Evolutionary conservation across 2,329 filamentous ascomycete genomes (phyloP).

Genomic region (Sclerotinia trifoliorum): DNA sequence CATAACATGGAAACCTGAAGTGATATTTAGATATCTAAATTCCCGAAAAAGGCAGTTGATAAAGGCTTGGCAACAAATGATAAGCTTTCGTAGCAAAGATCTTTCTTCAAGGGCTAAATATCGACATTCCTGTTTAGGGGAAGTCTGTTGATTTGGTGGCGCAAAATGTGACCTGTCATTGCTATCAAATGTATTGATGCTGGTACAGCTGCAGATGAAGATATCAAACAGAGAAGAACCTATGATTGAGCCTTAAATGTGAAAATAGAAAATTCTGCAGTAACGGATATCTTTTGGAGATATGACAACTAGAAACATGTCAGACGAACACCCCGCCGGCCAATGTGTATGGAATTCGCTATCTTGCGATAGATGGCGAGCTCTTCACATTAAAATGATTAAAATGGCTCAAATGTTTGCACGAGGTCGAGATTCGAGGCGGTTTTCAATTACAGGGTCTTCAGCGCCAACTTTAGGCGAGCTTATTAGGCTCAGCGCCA

Average conservation of each 20-base stretch:
- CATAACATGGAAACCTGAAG: conserved; percentile 4
- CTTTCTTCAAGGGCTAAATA: conserved; percentile 1
- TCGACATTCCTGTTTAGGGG: conserved; percentile 17
- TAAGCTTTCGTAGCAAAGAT: conserved; percentile 18
- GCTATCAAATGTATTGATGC: background rate
- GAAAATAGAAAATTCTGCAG: background rate
- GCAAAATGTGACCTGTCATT: conserved; percentile 3
- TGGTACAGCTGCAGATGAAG: background rate
- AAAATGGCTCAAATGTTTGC: background rate
- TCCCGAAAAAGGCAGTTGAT: conserved; percentile 15
- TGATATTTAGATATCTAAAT: background rate
- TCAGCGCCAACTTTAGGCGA: background rate
- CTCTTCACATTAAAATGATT: background rate
- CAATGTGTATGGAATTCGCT: background rate
- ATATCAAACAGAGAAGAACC: background rate
- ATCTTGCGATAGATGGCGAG: background rate
- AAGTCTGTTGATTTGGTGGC: conserved; percentile 2
- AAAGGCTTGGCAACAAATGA: conserved; percentile 5
- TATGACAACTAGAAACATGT: background rate
- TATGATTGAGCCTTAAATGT: background rate
- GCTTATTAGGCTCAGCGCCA: background rate
- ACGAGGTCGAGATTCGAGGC: conserved; percentile 5
- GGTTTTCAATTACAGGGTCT: background rate
- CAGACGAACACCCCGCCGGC: background rate
- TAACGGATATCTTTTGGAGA: background rate